Evolutionary conservation across 192 early-diverging fungal species (phyloP).

Genomic region (Coemansia sp.): DNA sequence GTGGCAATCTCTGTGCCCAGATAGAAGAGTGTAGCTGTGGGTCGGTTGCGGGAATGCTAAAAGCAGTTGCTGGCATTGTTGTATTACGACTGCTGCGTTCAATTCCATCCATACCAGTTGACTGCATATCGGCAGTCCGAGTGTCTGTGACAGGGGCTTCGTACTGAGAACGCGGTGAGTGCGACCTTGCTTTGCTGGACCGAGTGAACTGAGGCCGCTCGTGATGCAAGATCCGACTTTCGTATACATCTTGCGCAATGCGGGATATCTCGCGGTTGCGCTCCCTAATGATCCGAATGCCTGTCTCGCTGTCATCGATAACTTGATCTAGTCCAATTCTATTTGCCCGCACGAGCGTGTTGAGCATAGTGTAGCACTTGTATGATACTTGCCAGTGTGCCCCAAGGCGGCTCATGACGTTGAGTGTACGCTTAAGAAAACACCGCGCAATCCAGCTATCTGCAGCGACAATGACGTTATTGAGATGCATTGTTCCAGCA

Average conservation of each 20-base stretch:
- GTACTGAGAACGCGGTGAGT: neutral
- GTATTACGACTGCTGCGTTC: neutral
- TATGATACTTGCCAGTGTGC: conserved; percentile 55
- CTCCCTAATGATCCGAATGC: conserved; percentile 30
- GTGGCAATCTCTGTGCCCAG: neutral
- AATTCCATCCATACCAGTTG: neutral
- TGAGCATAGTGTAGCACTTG: conserved; percentile 56
- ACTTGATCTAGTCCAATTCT: conserved; percentile 42
- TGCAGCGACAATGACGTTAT: conserved; percentile 52
- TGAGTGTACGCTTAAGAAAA: conserved; percentile 52
- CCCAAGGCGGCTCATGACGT: conserved; percentile 52
- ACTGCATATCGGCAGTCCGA: neutral
- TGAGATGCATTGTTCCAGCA: conserved; percentile 52
- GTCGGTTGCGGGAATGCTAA: neutral
- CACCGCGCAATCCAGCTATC: conserved; percentile 52
- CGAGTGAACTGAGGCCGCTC: neutral
- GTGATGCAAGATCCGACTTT: conserved; percentile 22
- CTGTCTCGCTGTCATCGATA: conserved; percentile 22
- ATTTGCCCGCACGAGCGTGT: conserved; percentile 46
- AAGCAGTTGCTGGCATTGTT: neutral
- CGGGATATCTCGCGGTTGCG: conserved; percentile 26
- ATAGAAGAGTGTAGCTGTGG: neutral
- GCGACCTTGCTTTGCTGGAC: neutral
- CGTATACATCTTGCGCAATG: conserved; percentile 34
- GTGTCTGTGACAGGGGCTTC: neutral